Percentiles rank a stretch among this genome's conserved stretches.
Conservation (phyloP, 164 flowering plant species). For the Liriodendron chinense region DNA sequence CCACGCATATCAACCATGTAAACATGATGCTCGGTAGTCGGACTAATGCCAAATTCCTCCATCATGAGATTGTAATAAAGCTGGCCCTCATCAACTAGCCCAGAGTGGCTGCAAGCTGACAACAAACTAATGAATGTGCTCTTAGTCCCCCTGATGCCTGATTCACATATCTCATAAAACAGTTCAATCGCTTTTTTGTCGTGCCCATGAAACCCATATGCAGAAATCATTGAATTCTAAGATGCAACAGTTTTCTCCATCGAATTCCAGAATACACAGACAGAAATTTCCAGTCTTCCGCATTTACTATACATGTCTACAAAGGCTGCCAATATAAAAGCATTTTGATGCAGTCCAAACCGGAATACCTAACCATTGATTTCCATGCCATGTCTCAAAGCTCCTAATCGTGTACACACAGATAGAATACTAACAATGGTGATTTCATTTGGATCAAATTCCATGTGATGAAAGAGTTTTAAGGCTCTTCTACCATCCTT, state of each 20-base stretch:
- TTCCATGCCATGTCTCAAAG: slow-evolving; percentile 29
- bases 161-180: slow-evolving; percentile 24
- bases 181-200: slow-evolving; percentile 30
- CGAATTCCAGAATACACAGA: slow-evolving; percentile 16
- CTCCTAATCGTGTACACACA: slow-evolving; percentile 36
- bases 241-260: slow-evolving; percentile 25
- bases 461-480: slow-evolving; percentile 27
- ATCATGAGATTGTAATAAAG: too few species aligned
- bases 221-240: slow-evolving; percentile 45
- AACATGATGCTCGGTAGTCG: too few species aligned
- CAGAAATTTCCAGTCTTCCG: slow-evolving; percentile 34
- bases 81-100: too few species aligned
- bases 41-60: too few species aligned
- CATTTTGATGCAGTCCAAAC: slow-evolving; percentile 16
- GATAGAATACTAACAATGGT: slow-evolving; percentile 31
- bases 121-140: too few species aligned
- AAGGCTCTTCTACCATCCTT: slow-evolving; percentile 26
- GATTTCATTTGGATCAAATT: slow-evolving; percentile 34
- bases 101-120: too few species aligned
- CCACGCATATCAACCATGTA: too few species aligned
- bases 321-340: slow-evolving; percentile 29
- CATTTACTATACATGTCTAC: too few species aligned
- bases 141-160: slow-evolving; percentile 21
- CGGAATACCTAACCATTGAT: slow-evolving; percentile 25
- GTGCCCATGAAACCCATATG: slow-evolving; percentile 36